Percentiles rank a stretch among this genome's conserved stretches.
phyloP scores from a whole-genome alignment of 1,139 yeast species.

The Sugiyamaella neomexicana region DNA sequence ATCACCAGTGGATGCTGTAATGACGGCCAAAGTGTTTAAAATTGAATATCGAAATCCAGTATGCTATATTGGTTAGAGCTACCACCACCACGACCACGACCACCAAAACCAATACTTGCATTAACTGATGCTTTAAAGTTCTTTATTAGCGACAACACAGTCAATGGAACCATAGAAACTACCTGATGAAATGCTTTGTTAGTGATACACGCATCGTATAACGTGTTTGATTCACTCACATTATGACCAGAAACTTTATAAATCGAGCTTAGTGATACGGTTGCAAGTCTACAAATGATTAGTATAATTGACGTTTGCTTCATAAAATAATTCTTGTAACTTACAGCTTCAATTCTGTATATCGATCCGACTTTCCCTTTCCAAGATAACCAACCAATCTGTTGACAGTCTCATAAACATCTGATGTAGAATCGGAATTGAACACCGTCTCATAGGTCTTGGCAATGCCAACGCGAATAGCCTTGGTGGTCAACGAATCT shows the following conservation, averaged over 20 bases:
- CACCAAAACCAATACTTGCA: too few relatives aligned
- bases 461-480: slow-evolving; percentile 30
- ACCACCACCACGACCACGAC: too few relatives aligned
- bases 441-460: slow-evolving; percentile 28
- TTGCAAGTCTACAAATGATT: slow-evolving; percentile 28
- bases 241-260: slow-evolving; percentile 34
- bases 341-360: slow-evolving; percentile 34
- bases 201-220: not conserved
- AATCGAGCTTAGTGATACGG: slow-evolving; percentile 30
- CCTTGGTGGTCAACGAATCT: slow-evolving; percentile 28
- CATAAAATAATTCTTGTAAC: too few relatives aligned
- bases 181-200: slow-evolving; percentile 28
- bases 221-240: slow-evolving; percentile 26
- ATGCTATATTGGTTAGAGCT: slow-evolving; percentile 21
- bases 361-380: slow-evolving; percentile 37
- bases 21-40: slow-evolving; percentile 30
- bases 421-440: slow-evolving; percentile 25
- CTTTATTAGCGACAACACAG: slow-evolving; percentile 36
- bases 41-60: slow-evolving; percentile 36
- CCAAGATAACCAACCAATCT: slow-evolving; percentile 31
- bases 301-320: too few relatives aligned
- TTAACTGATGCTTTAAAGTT: slow-evolving; percentile 32
- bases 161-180: slow-evolving; percentile 38
- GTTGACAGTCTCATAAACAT: slow-evolving; percentile 38
- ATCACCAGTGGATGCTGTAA: slow-evolving; percentile 34